Percentiles rank a stretch among this genome's conserved stretches.
These are phyloP conservation scores for Monilinia fructicola DNA, from an alignment of 2,329 filamentous ascomycete species.

Conservation along the genomic window DNA sequence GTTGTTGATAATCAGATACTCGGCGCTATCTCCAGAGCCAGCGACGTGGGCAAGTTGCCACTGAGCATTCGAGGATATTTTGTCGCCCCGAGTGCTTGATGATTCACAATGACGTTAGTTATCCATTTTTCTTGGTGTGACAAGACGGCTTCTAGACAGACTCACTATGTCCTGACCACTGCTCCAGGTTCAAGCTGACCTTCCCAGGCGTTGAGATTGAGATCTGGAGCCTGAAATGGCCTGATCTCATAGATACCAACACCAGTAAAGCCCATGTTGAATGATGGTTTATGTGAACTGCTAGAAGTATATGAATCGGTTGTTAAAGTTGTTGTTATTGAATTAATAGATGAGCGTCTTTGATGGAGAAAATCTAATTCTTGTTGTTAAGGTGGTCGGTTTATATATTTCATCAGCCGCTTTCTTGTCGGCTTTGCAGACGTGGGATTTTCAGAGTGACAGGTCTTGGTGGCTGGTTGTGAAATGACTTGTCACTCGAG, in stretches of 20 bases:
- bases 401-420: neutral
- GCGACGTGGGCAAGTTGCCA: slow-evolving; percentile 9
- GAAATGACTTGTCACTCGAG: neutral
- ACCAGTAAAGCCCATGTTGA: slow-evolving; percentile 12
- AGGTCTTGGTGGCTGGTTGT: neutral
- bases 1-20: slow-evolving; percentile 20
- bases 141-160: neutral
- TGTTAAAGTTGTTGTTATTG: neutral
- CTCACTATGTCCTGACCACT: slow-evolving; percentile 11
- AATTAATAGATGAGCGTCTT: neutral
- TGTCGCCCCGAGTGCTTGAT: neutral
- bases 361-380: neutral
- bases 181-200: slow-evolving; percentile 4
- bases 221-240: slow-evolving; percentile 16
- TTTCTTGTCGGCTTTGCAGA: neutral
- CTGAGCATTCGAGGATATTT: neutral
- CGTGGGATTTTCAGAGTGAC: neutral
- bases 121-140: neutral
- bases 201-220: neutral
- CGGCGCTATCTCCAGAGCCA: slow-evolving; percentile 7
- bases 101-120: neutral
- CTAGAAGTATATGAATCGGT: neutral
- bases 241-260: slow-evolving; percentile 9
- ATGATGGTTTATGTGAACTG: neutral
- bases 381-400: neutral